These are phyloP conservation scores for Globisporangium irregulare DNA, from an alignment of 352 stramenopile species.

Conservation along the genomic window DNA sequence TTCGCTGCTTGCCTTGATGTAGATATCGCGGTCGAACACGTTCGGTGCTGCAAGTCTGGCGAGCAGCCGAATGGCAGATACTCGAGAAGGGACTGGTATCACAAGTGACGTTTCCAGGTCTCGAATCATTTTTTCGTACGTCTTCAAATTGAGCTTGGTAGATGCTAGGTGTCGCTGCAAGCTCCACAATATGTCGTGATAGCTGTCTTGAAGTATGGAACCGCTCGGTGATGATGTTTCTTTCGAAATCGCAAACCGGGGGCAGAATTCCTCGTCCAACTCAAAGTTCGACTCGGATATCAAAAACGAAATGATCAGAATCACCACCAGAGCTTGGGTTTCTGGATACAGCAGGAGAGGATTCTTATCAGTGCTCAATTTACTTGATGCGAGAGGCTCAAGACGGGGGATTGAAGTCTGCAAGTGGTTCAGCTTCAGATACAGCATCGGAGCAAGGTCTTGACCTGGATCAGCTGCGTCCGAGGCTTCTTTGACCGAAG, in stretches of 20 bases:
- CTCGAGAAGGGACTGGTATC: constrained; percentile 24
- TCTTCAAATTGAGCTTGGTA: constrained; percentile 18
- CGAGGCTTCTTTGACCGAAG: neutral
- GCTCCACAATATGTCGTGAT: constrained; percentile 36
- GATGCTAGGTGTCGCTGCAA: constrained; percentile 39
- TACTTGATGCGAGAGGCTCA: neutral
- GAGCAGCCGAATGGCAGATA: constrained; percentile 32
- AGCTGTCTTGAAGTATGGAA: neutral
- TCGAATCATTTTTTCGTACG: constrained; percentile 27
- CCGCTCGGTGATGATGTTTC: neutral
- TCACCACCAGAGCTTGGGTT: constrained; percentile 28
- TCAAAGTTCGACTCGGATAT: constrained; percentile 34
- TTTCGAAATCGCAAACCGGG: constrained; percentile 29
- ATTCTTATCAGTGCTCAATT: no score
- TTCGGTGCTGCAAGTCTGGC: constrained; percentile 37
- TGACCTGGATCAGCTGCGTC: neutral
- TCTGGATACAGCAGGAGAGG: constrained; percentile 14
- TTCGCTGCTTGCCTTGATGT: constrained; percentile 14
- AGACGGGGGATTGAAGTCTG: constrained; percentile 2
- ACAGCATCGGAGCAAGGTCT: neutral
- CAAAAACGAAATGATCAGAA: constrained; percentile 29
- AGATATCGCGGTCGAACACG: constrained; percentile 20
- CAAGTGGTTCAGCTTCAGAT: constrained; percentile 10
- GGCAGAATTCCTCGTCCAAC: constrained; percentile 34
- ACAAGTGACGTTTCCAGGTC: constrained; percentile 30